Conservation (phyloP, 208 protist species). For the Tritrichomonas foetus region DNA sequence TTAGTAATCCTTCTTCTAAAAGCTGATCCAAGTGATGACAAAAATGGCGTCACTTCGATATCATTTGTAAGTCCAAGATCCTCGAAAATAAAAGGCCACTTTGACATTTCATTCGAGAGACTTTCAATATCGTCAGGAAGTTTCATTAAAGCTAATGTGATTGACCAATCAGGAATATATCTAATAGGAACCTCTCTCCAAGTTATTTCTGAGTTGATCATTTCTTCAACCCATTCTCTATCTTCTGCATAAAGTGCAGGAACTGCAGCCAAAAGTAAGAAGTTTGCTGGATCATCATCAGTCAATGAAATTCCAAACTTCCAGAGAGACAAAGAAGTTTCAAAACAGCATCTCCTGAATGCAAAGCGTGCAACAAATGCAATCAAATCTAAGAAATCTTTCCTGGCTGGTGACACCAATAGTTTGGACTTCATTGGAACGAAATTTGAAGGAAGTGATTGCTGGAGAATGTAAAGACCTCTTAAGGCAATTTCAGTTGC, state of each 20-base stretch:
- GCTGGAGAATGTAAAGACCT: background rate
- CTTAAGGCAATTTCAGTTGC: background rate
- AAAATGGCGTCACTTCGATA: background rate
- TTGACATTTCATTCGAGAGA: background rate
- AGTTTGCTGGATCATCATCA: background rate
- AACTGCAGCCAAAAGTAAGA: background rate
- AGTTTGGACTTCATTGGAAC: background rate
- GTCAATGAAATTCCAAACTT: background rate
- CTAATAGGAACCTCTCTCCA: background rate
- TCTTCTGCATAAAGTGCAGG: constrained; percentile 19
- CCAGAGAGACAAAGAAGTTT: background rate
- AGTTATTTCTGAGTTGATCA: background rate
- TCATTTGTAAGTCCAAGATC: background rate
- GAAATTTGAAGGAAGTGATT: background rate
- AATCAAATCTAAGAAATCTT: background rate
- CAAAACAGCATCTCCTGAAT: background rate
- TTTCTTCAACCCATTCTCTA: background rate
- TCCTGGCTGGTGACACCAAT: background rate
- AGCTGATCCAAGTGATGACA: background rate
- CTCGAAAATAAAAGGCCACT: background rate
- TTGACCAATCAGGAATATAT: background rate
- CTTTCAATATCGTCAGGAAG: background rate
- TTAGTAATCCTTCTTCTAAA: constrained; percentile 2
- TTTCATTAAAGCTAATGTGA: background rate
- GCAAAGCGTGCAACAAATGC: background rate